Base-by-base conservation (phyloP, 805 yeast species). In the Kazachstania kunashirensis region DNA sequence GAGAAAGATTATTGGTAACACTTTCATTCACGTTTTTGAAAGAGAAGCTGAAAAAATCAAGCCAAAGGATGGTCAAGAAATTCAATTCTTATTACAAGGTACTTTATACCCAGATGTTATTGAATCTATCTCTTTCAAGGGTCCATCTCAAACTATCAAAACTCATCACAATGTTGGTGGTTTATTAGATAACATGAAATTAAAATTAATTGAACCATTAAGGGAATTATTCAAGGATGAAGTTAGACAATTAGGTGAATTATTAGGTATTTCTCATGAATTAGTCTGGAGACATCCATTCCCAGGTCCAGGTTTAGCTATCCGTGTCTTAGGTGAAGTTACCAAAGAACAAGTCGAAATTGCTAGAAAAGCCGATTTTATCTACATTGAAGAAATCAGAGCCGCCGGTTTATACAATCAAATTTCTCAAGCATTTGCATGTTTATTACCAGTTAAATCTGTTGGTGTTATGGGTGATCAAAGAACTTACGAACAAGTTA, bases 271-370 rank as follows among this genome's bases (percentile, higher is more conserved):
- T 53, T 94, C 96, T 24, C 92, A 84, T 58, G 97, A 92, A 53
- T 74, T 92, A 52, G 97, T 92, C 49, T 89, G 97, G 97, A 84
- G 99, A 73, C 99, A 92, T 62, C 99, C 99, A 40, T 92, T 92
- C 94, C 99, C 99, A 54, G 99, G 99, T 61, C 99, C 99, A 62
- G 99, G 99, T 70, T 83, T 92, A 59, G 99, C 96, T 51, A 92
- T 92, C 63, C 81, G 99, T 67, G 94, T 92, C 39, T 71, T 92
- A 33, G 99, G 99, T 52, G 97, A 89, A 68, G 97, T 92, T 46
- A 84, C 96, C 41, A 82, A 77, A 49, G 77, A 71, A 48, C 98
- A 92, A 69, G 92, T 92, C 40, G 89, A 77, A 58, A 92, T 92
- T 59, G 98, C 97, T 31, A 82, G 97, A 67, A 89, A 85, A 61